Percentiles rank a stretch among this genome's conserved stretches.
phyloP scores from a whole-genome alignment of 2,329 filamentous ascomycete genomes.

The Teratosphaeria epicoccoides region DNA sequence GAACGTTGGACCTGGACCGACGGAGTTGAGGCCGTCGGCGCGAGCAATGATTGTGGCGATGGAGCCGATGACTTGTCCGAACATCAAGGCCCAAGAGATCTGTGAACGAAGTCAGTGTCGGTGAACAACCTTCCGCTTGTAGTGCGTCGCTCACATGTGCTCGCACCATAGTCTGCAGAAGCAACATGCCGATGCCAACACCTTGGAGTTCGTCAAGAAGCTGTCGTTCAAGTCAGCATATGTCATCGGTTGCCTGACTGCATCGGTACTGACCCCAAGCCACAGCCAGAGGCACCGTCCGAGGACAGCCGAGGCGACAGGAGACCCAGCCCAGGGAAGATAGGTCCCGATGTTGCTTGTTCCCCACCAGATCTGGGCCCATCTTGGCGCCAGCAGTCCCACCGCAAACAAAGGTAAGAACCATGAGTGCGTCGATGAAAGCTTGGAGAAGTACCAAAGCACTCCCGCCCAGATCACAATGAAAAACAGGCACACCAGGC shows the following conservation, averaged over 20 bases:
- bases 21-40: slow-evolving; percentile 49
- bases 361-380: slow-evolving; percentile 59
- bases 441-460: slow-evolving; percentile 41
- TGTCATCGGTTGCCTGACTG: neutral
- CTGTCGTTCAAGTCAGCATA: neutral
- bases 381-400: slow-evolving; percentile 53
- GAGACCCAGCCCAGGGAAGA: slow-evolving; percentile 51
- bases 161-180: slow-evolving; percentile 48
- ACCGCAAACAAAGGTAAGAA: slow-evolving; percentile 58
- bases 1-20: slow-evolving; percentile 51
- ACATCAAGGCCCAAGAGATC: slow-evolving; percentile 46
- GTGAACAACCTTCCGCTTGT: neutral
- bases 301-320: slow-evolving; percentile 44
- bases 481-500: slow-evolving; percentile 48
- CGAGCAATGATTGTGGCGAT: slow-evolving; percentile 52
- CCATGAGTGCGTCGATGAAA: slow-evolving; percentile 54
- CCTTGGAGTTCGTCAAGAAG: slow-evolving; percentile 55
- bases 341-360: slow-evolving; percentile 47
- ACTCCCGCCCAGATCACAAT: slow-evolving; percentile 45
- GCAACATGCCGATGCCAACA: slow-evolving; percentile 53
- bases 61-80: slow-evolving; percentile 52
- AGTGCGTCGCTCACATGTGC: slow-evolving; percentile 43
- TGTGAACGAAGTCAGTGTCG: neutral
- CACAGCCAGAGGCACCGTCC: slow-evolving; percentile 50
- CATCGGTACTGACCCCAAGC: slow-evolving; percentile 37